A percentile compares a stretch with the other conserved stretches of the same genome.
phyloP scores from a whole-genome alignment of 1,139 yeast species.

The Yamadazyma atlantica region DNA sequence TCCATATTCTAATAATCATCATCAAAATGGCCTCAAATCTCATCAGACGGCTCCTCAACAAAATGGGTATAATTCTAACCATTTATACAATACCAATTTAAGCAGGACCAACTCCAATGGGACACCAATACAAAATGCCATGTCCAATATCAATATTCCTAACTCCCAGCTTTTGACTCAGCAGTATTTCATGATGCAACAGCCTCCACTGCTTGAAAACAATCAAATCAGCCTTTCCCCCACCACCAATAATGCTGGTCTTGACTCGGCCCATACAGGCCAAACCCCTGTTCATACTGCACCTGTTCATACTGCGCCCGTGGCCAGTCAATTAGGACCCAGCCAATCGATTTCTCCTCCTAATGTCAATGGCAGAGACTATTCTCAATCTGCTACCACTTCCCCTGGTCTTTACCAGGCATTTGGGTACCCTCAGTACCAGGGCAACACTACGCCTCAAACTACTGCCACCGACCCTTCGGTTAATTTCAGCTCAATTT shows the following conservation, averaged over 20 bases:
- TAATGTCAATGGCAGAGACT: conserved; percentile 13
- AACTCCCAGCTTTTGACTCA: conserved; percentile 10
- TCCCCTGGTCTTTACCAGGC: conserved; percentile 28
- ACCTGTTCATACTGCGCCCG: too few relatives aligned
- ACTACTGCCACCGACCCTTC: background rate
- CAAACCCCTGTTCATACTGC: too few relatives aligned
- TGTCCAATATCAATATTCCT: background rate
- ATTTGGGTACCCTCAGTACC: conserved; percentile 16
- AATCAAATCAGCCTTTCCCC: background rate
- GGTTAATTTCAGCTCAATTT: conserved; percentile 7
- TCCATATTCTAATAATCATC: conserved; percentile 18
- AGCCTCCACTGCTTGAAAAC: conserved; percentile 3
- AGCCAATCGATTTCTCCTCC: conserved; percentile 14
- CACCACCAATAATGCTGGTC: background rate
- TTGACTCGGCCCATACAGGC: too few relatives aligned
- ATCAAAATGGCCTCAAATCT: conserved; percentile 6
- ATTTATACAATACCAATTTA: conserved; percentile 7
- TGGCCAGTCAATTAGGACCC: too few relatives aligned
- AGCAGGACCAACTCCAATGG: conserved; percentile 13
- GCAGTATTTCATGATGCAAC: conserved; percentile 1
- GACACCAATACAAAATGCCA: conserved; percentile 4
- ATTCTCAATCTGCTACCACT: conserved; percentile 21
- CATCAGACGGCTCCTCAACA: too few relatives aligned
- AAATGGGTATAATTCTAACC: background rate
- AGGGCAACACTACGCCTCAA: conserved; percentile 1